Base-by-base conservation (phyloP, 2,329 filamentous ascomycete species). In the Pseudopithomyces chartarum region DNA sequence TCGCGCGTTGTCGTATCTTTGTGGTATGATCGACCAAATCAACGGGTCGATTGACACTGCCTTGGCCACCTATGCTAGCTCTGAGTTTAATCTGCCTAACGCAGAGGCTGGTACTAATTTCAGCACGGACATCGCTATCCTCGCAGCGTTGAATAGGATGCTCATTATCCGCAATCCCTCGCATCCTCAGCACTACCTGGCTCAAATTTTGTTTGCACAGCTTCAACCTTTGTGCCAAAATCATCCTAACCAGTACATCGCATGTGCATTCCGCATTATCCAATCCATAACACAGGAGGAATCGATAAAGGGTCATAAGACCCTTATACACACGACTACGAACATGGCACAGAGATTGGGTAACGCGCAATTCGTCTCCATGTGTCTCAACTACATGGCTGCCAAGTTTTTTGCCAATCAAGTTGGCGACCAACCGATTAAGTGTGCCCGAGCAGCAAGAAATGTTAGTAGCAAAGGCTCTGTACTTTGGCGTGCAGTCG, bases 351-450 rank as follows among this genome's bases (percentile, higher is more conserved):
- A 97, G 61, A 80, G 81, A 7, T 87, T 89, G 8, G 82, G 82
- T 53, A 97, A 97, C 71, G 86, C 86, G 29, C 90, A 96, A 62
- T 89, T 93, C 52, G 84, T 92, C n/a, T 88, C 88, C 46, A 90
- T 97, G 61, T 88, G 90, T 6, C 85, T 97, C 57, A 92, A 88
- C 64, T 88, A 95, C 62, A 96, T 97, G 90, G 89, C 90, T 51
- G 87, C 85, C 68, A 85, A 87, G 50, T 90, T 97, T 68, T 97
- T 93, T 74, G 88, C 89, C 44, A 89, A 90, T 57, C 89, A 93
- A 13, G 86, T 96, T 3, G 92, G 92, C 48, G 77, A 79, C 36
- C 80, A 82, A 62, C 77, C 85, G 1, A 77, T 83, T 43, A 81
- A 82, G 56, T 84, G 83, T 44, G 75, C 64, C 45, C 59, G 56